Base-by-base conservation (phyloP, 768 basidiomycete genomes). In the Collybiopsis luxurians region DNA sequence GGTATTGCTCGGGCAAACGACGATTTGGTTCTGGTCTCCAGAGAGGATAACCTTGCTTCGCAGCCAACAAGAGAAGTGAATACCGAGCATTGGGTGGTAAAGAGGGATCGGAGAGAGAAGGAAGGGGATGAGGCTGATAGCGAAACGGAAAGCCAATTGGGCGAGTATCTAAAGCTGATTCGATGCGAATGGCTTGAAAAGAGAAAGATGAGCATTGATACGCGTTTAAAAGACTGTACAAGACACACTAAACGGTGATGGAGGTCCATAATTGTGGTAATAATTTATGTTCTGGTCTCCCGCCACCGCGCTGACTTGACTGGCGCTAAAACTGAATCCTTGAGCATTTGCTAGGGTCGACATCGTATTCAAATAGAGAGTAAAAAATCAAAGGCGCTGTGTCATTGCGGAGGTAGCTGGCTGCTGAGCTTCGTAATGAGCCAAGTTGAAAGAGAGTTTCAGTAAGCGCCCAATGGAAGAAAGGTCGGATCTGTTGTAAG, bases 1-100 rank as follows among this genome's bases (percentile, higher is more conserved):
- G 58, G 49, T 56, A 58, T 38, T 61, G 58, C 5, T 54, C 49
- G 23, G 59, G 60, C 19, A 60, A 43, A 10, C 43, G 59, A 36
- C 43, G 48, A 24, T 61, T 63, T 31, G 61, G 62, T 45, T 70
- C 66, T 15, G 70, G 70, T 7, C 59, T 61, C 66, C 63, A 68
- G 30, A 68, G 30, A 2, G 65, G 70, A 46, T 70, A 65, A 5
- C 68, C 70, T 54, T 54, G 21, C n/a, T 45, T 54, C 17, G 53
- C 53, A 24, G 53, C 39, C n/a, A 54, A 27, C 12, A 54, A 34
- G 15, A 31, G 53, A 4, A 54, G 15, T 12, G 53, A 42, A 12
- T 54, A 54, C 9, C 53, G 53, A 19, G 15, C 10, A 31, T 54
- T 54, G 23, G 39, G 36, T 23, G 53, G 42, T 31, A 54, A 28